Conservation (phyloP, 1,139 yeast species). For the Ogataea hybrid region DNA sequence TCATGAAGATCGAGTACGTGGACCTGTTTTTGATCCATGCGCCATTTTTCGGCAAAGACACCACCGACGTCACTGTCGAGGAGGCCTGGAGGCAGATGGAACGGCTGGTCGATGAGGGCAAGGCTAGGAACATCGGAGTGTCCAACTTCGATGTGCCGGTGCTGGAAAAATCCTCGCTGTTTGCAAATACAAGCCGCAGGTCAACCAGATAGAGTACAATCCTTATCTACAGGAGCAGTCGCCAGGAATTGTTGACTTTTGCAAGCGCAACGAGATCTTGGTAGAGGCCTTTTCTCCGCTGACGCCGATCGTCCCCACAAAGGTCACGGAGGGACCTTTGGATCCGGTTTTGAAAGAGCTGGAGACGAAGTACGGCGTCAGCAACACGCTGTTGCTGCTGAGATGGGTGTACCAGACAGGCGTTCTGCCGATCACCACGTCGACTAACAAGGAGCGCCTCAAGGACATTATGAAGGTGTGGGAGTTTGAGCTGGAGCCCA, state of each 20-base stretch:
- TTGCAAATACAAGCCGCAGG: constrained; percentile 52
- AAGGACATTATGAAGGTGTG: constrained; percentile 50
- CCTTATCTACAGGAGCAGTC: constrained; percentile 69
- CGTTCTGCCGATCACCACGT: constrained; percentile 74
- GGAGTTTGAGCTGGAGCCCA: constrained; percentile 49
- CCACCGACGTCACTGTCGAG: constrained; percentile 36
- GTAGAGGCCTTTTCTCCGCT: constrained; percentile 55
- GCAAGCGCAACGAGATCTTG: constrained; percentile 41
- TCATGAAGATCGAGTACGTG: constrained; percentile 41
- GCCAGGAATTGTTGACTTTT: constrained; percentile 52
- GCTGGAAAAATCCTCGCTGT: constrained; percentile 39
- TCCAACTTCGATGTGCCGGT: constrained; percentile 45
- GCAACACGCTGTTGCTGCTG: constrained; percentile 60
- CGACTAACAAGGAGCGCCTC: constrained; percentile 59
- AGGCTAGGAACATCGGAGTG: constrained; percentile 43
- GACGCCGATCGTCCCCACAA: constrained; percentile 41
- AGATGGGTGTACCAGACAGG: constrained; percentile 70
- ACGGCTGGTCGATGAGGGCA: constrained; percentile 33
- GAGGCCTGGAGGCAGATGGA: constrained; percentile 39
- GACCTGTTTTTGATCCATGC: constrained; percentile 52
- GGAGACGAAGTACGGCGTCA: constrained; percentile 51
- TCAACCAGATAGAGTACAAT: constrained; percentile 70
- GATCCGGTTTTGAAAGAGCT: constrained; percentile 36
- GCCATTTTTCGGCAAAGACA: constrained; percentile 37
- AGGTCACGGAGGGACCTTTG: constrained; percentile 29